Evolutionary conservation across 2,329 filamentous ascomycete genomes (phyloP), one percentile per base, ranked within the genome.

Genomic region (Lachnellula cervina): DNA sequence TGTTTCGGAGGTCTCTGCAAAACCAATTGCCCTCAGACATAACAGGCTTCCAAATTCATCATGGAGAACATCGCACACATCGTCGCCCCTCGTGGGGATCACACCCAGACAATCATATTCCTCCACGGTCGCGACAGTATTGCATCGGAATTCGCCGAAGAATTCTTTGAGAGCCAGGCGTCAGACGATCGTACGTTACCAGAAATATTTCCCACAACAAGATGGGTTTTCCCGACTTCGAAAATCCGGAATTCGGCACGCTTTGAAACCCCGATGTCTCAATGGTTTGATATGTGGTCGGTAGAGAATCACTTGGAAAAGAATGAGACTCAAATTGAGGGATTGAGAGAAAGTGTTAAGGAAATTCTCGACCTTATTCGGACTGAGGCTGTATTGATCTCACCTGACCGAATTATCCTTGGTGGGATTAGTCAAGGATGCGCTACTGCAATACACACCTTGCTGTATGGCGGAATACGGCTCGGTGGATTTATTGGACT

Each of bases 281-380:
- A 79, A 61, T 81, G 78, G 79, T 81, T 80, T 63, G 77, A 81
- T 62, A 71, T 79, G 37, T 76, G 71, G 69, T 74, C 76, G 49
- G 67, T 73, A 0, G 61, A 68, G 17, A 66, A 76, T 54, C 73
- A 76, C 16, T 49, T 68, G 1, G 67, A 74, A n/a, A 62, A 67
- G 16, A 75, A 80, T 56, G 73, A 77, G 3, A 56, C 76, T 4
- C 76, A 79, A 61, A 64, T 64, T 0, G 59, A 66, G 0, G 77
- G 77, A 0, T 62, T 81, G 11, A 64, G 62, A 35, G 72, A 75
- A 9, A 73, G 71, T 54, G 70, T 76, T 0, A 43, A 49, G 0
- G 58, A 60, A 3, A 64, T 79, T 2, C 60, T 67, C 2, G 49
- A 60, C 0, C 45, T 77, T 3, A 60, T 78, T 0, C 45, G 25